Percentiles rank a stretch among this genome's conserved stretches.
Conservation (phyloP, 306 rosid genomes). For the Erythrophleum fordii region DNA sequence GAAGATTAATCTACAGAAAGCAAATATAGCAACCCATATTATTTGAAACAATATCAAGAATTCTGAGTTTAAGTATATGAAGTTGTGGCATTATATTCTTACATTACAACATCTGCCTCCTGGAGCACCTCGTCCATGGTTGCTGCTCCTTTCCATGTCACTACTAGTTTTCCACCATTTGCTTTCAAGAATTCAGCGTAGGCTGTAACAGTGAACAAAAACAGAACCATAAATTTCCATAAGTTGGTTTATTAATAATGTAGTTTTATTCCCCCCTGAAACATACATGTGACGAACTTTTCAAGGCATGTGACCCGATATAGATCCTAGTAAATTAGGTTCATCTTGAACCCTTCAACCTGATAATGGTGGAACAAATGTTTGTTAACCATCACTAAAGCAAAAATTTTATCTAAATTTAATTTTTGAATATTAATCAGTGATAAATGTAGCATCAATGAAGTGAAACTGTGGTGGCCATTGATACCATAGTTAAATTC, state of each 20-base stretch:
- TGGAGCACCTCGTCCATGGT: constrained; percentile 94
- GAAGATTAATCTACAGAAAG: constrained; percentile 87
- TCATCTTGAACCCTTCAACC: constrained; percentile 99
- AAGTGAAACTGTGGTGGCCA: too few relatives aligned
- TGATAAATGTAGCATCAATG: constrained; percentile 5
- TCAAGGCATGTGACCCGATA: constrained; percentile 92
- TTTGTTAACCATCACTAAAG: background rate
- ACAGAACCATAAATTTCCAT: background rate
- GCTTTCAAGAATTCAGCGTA: constrained; percentile 83
- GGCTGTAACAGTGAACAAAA: constrained; percentile 54
- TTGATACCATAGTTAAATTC: too few relatives aligned
- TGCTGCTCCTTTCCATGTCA: constrained; percentile 93
- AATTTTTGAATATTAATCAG: background rate
- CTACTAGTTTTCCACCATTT: constrained; percentile 88
- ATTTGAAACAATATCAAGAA: background rate
- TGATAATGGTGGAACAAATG: constrained; percentile 40
- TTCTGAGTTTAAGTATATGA: too few relatives aligned
- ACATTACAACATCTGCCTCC: constrained; percentile 95
- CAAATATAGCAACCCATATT: constrained; percentile 26
- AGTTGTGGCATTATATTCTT: constrained; percentile 23
- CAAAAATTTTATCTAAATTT: background rate
- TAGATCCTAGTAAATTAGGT: constrained; percentile 91
- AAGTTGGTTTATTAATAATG: too few relatives aligned
- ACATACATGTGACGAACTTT: constrained; percentile 95
- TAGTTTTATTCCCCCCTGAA: too few relatives aligned